These are phyloP conservation scores for Hypoxylon subgilvum DNA, from an alignment of 495 filamentous ascomycete species.

Conservation along the genomic window DNA sequence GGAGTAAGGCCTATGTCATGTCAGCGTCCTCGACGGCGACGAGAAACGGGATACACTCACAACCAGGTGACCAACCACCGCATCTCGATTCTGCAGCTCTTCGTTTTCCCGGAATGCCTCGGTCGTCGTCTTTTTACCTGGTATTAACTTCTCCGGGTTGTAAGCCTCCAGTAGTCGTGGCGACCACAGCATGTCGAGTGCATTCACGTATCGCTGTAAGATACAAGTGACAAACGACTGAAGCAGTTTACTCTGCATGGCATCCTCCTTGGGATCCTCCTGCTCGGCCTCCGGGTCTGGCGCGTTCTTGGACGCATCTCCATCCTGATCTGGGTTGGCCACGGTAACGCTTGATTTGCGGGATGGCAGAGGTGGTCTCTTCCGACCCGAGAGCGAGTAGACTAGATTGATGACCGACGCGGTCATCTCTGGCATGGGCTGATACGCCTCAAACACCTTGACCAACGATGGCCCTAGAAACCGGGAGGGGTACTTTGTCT, in stretches of 20 bases:
- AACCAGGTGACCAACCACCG: slow-evolving; percentile 76
- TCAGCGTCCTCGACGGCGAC: not conserved
- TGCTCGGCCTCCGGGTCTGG: slow-evolving; percentile 82
- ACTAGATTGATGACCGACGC: slow-evolving; percentile 76
- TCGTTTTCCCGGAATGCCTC: slow-evolving; percentile 68
- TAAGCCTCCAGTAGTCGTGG: slow-evolving; percentile 76
- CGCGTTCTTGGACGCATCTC: slow-evolving; percentile 60
- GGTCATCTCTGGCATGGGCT: slow-evolving; percentile 68
- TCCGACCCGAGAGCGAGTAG: slow-evolving; percentile 72
- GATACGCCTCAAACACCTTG: slow-evolving; percentile 73
- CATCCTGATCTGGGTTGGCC: slow-evolving; percentile 52
- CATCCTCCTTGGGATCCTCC: slow-evolving; percentile 64
- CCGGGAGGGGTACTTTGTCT: slow-evolving; percentile 87
- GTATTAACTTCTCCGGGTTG: slow-evolving; percentile 64
- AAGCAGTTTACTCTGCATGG: slow-evolving; percentile 70
- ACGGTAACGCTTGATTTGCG: slow-evolving; percentile 68
- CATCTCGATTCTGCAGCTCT: slow-evolving; percentile 66
- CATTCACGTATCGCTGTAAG: slow-evolving; percentile 77
- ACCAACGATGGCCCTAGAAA: slow-evolving; percentile 91
- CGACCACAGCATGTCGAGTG: slow-evolving; percentile 72
- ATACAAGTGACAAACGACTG: slow-evolving; percentile 88
- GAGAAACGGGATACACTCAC: slow-evolving; percentile 54
- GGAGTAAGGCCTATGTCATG: slow-evolving; percentile 66
- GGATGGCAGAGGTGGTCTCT: slow-evolving; percentile 75
- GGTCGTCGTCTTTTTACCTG: slow-evolving; percentile 62